phyloP scores from a whole-genome alignment of 148 eudicot genomes.

The Amaranthus hypochondriacus region DNA sequence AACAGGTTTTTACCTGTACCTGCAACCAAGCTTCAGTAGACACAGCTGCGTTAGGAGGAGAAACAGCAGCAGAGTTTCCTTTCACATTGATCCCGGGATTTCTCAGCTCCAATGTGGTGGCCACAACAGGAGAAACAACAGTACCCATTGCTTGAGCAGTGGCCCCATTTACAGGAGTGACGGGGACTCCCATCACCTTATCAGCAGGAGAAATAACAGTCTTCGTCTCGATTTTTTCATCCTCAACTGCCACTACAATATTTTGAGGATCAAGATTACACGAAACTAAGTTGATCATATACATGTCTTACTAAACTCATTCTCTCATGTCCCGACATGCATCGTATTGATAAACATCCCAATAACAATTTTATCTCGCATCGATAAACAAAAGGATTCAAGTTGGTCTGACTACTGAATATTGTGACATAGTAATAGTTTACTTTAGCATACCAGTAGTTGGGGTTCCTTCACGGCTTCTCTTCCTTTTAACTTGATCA shows the following conservation, averaged over 20 bases:
- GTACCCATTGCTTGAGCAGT: slow-evolving; percentile 37
- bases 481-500: slow-evolving; percentile 53
- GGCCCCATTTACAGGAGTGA: slow-evolving; percentile 30
- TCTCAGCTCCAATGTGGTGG: slow-evolving; percentile 47
- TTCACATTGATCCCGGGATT: slow-evolving; percentile 37
- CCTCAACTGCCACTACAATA: slow-evolving; percentile 29
- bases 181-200: slow-evolving; percentile 42
- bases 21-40: slow-evolving; percentile 75
- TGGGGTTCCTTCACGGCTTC: slow-evolving; percentile 61
- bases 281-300: background rate
- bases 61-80: slow-evolving; percentile 32
- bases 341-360: background rate
- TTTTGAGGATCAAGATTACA: background rate
- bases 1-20: slow-evolving; percentile 27
- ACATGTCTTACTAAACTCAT: background rate
- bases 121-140: slow-evolving; percentile 31
- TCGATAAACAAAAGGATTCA: background rate
- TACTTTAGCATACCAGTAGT: slow-evolving; percentile 40
- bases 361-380: too few relatives aligned
- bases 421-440: background rate
- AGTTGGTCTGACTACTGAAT: background rate
- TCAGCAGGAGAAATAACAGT: slow-evolving; percentile 34
- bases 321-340: background rate
- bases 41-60: slow-evolving; percentile 34
- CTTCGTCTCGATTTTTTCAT: slow-evolving; percentile 39